Base-by-base conservation (phyloP, 352 stramenopile genomes). In the Phytopythium kandeliae region DNA sequence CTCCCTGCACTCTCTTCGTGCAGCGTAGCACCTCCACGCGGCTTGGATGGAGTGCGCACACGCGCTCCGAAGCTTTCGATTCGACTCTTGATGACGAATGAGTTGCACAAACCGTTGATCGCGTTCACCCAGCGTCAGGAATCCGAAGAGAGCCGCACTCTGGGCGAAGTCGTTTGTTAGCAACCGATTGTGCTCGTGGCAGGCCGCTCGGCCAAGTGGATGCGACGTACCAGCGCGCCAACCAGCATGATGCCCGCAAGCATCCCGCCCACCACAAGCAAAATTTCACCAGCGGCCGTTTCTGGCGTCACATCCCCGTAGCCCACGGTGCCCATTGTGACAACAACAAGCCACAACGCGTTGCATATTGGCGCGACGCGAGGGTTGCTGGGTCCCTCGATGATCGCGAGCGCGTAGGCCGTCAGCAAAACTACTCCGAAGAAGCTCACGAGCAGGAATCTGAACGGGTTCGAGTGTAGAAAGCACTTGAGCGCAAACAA, bases 401-500 rank as follows among this genome's bases (percentile, higher is more conserved):
- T 64, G 25, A 92, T 86, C 13, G 71, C 53, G 21, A 92, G 61
- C 8, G 80, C 58, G 42, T 83, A 86, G n/a, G 74, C 72, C 16
- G 75, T 82, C 25, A 86, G 58, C 11, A 86, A 42, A 4, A 89
- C 59, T 6, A 65, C 73, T 0, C 56, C 36, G 0, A 63, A 16
- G 28, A 88, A 86, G 10, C 55, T 57, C n/a, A 50, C 62, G 13
- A 70, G 26, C 6, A 92, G 57, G 19, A 89, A 65, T 33, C 68
- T 69, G 47, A 92, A 89, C 21, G 78, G 80, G 50, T 86, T 66
- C 3, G 80, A 65, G 8, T 74, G 78, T 4, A 92, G 59, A 48
- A 89, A 81, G 55, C 79, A 92, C 62, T 92, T 92, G 66, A 87
- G 74, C 7, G 78, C 76, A 35, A 92, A 92, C n/a, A 92, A 60